phyloP scores from a whole-genome alignment of 257 asterid species.

The Jacaranda copaia region DNA sequence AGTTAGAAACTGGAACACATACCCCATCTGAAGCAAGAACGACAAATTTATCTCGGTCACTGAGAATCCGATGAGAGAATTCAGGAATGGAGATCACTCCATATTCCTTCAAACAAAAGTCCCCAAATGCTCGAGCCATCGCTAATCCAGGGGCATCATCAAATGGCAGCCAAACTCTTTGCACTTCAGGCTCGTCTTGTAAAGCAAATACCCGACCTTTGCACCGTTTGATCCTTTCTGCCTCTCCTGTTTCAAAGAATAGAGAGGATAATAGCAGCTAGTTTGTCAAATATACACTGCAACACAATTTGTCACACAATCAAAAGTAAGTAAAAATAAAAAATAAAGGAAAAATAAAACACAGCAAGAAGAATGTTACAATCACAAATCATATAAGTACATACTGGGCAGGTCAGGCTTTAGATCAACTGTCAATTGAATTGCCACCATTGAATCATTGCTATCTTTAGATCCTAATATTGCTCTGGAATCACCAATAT shows the following conservation, averaged over 20 bases:
- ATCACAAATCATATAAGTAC: constrained; percentile 20
- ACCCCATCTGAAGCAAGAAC: constrained; percentile 99
- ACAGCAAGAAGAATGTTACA: too few relatives aligned
- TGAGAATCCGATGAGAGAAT: constrained; percentile 77
- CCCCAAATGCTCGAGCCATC: constrained; percentile 99
- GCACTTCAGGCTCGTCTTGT: constrained; percentile 99
- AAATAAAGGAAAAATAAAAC: too few relatives aligned
- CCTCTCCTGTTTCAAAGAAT: constrained; percentile 70
- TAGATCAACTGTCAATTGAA: constrained; percentile 94
- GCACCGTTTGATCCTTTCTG: constrained; percentile 94
- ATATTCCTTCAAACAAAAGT: constrained; percentile 95
- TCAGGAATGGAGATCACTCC: constrained; percentile 98
- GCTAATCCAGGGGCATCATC: constrained; percentile 99
- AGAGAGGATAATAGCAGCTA: neutral
- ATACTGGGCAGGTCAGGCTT: constrained; percentile 97
- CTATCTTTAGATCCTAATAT: constrained; percentile 82
- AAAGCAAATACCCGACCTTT: constrained; percentile 96
- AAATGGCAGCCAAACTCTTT: constrained; percentile 95
- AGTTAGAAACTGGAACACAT: constrained; percentile 39
- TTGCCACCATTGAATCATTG: constrained; percentile 78
- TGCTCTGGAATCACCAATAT: constrained; percentile 97
- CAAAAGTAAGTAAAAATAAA: neutral
- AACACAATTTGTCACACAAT: neutral
- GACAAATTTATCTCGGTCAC: constrained; percentile 76
- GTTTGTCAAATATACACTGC: neutral